Base-by-base conservation (phyloP, 805 yeast species). In the Jamesozyma spencerorum region DNA sequence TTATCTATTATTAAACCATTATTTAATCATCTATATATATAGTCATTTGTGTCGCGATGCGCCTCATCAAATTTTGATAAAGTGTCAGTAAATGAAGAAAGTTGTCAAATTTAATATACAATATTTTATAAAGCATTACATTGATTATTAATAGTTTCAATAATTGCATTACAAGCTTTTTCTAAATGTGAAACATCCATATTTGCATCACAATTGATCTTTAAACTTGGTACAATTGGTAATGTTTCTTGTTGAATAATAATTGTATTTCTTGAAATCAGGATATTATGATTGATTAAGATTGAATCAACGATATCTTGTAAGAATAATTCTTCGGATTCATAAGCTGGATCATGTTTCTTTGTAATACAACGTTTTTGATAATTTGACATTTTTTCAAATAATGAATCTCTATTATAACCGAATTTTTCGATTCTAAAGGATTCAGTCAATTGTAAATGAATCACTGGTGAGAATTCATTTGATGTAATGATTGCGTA, bases 171-270 rank as follows among this genome's bases (percentile, higher is more conserved):
- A 36, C 68, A 71, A 7, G 76, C 71, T 15, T 57, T 49, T 39
- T 54, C 59, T 31, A 77, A 46, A 42, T 79, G 83, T 13, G 58
- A 51, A 31, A 57, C 61, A 13, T 66, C 56, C 51, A 77, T 62
- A 3, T 67, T 71, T 8, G 71, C 65, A 42, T 72, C 74, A 31
- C 75, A 54, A 46, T 67, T 64, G 18, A 82, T 53, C 41, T 74
- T 68, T 48, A 83, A 61, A 43, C 77, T 75, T 34, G 85, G 85
- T 37, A 74, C 70, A 33, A 79, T 62, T 8, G 92, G 86, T 45
- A 83, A 67, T 38, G 77, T 64, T 57, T 87, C 97, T 55, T 81
- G 94, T 49, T 75, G 79, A 40, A 80, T 66, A 11, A 86, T 71
- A 43, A 69, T 69, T 42, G 76, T 77, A 20, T 78, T 68, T 53